Evolutionary conservation across 305 asterid genomes (phyloP), one percentile per base, ranked within the genome.

Genomic region (Fraxinus angustifolia): DNA sequence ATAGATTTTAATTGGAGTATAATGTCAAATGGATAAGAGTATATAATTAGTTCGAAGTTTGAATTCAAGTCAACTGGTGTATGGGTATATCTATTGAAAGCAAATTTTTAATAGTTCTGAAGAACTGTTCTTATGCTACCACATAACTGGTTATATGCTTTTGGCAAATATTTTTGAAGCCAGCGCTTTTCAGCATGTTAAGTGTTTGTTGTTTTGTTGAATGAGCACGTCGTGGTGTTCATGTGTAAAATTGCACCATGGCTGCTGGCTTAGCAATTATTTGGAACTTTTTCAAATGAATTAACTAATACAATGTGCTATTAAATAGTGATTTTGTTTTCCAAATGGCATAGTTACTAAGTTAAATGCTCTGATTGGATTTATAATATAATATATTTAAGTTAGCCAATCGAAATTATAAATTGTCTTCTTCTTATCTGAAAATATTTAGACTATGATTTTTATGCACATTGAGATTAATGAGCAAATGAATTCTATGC

Each of bases 401-500:
- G 48, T 23, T 23, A 42, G 40, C 72, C 73, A 62, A 71, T 60
- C 34, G 1, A 34, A 6, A 19, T 36, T 67, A 31, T 21, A 38
- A 31, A 60, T 35, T 72, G 71, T 38, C 71, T 45, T 38, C 31
- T 48, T 40, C 11, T 5, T 19, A 34, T 19, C 68, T 12, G 16
- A 10, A 50, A 73, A 34, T 1, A 30, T 3, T 65, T 65, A 31
- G 58, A 50, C 17, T 36, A 77, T 56, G 70, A 76, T 80, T 19
- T 33, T 68, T 36, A n/a, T n/a, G 45, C 56, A 17, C 38, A 31
- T 34, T 56, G 67, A 60, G 76, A 35, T 58, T 81, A 67, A 60
- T 80, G 67, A 77, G 82, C 30, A 19, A 58, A 11, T 50, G 74
- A 50, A 70, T 74, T 58, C 48, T 78, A 34, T 74, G 74, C 40